phyloP scores from a whole-genome alignment of 2,329 filamentous ascomycete genomes.

The Capronia coronata region DNA sequence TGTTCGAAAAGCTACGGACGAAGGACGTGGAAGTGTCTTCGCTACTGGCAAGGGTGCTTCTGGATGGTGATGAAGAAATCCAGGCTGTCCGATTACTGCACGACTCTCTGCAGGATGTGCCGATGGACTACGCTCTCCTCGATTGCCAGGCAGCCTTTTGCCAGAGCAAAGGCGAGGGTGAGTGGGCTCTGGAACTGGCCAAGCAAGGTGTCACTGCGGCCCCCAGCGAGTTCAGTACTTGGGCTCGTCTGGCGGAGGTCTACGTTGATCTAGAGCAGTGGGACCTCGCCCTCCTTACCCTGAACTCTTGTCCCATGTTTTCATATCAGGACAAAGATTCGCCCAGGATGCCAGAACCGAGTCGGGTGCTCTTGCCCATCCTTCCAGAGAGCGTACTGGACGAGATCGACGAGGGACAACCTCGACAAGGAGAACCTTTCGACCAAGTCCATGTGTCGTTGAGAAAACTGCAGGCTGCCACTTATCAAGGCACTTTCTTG shows the following conservation, averaged over 20 bases:
- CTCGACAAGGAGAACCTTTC: slow-evolving; percentile 63
- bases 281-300: slow-evolving; percentile 87
- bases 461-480: slow-evolving; percentile 75
- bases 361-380: slow-evolving; percentile 78
- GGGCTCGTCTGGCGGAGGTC: slow-evolving; percentile 87
- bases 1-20: slow-evolving; percentile 90
- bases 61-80: slow-evolving; percentile 96
- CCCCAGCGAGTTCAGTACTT: slow-evolving; percentile 94
- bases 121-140: slow-evolving; percentile 96
- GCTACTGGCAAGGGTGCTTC: slow-evolving; percentile 78
- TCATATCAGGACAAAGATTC: slow-evolving; percentile 98
- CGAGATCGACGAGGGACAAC: slow-evolving; percentile 87
- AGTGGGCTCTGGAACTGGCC: slow-evolving; percentile 84
- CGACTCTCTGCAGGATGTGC: slow-evolving; percentile 79
- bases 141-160: slow-evolving; percentile 92
- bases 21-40: slow-evolving; percentile 93
- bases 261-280: slow-evolving; percentile 93
- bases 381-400: slow-evolving; percentile 84
- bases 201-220: slow-evolving; percentile 92
- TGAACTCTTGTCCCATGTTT: slow-evolving; percentile 99
- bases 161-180: slow-evolving; percentile 76
- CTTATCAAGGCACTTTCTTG: slow-evolving; percentile 91
- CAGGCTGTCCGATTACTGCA: slow-evolving; percentile 82
- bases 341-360: slow-evolving; percentile 86
- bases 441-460: slow-evolving; percentile 85